Base-by-base conservation (phyloP, 805 yeast species). In the Schwanniomyces vanrijiae region DNA sequence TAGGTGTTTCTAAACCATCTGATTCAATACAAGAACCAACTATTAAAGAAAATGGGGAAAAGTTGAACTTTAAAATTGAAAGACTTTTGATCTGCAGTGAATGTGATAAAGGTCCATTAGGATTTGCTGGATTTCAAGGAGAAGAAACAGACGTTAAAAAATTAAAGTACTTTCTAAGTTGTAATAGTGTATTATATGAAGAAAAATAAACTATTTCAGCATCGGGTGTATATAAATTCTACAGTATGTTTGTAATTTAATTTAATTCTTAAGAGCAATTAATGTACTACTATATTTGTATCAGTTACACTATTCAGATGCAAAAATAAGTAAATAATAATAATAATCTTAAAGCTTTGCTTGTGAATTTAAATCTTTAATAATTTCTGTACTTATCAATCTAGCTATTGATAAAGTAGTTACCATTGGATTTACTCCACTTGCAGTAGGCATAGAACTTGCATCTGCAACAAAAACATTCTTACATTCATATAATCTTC, bases 101-200 rank as follows among this genome's bases (percentile, higher is more conserved):
- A 50, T 87, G 95, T 66, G 91, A 86, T 54, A 72, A 76, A 48
- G 95, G 95, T 0, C 92, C 92, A 0, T 55, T 87, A 16, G 95
- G 95, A 18, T 83, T 77, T 67, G 90, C 82, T 24, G 84, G 77
- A 5, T 72, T 60, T 37, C 48, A 54, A 35, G 58, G 54, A 6
- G 59, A 58, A 4, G 60, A 56, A 14, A 61, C 59, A 6, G 73
- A 73, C 22, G 69, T 66, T 8, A 66, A 71, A 49, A 61, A 71
- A 37, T 62, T 79, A 43, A 60, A 62, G 7, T 77, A 78, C 50
- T 75, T 72, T 42, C 56, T 82, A 28, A 73, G 77, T 50, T 61
- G 76, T 50, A 65, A 66, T 7, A 80, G 84, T 55, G 72, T 78
- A 18, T 43, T 69, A 20, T 77, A 74, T 48, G 73, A 73, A 42